These are phyloP conservation scores for Taphrina pruni DNA, from an alignment of 1,139 yeast species.

Conservation along the genomic window DNA sequence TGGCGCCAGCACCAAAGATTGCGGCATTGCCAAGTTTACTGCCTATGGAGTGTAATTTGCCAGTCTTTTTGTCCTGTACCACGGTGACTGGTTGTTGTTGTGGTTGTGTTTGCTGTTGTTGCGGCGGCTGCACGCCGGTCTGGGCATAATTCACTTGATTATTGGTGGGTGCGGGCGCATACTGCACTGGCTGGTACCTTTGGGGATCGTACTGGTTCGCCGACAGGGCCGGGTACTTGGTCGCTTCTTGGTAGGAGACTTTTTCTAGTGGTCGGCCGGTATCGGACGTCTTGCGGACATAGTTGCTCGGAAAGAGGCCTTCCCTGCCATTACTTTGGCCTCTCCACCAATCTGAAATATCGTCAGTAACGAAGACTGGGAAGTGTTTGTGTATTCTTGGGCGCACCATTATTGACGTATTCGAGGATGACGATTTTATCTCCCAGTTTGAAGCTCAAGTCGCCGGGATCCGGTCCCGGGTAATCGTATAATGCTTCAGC, in stretches of 20 bases:
- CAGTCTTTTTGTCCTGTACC: slow-evolving; percentile 51
- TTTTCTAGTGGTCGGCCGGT: slow-evolving; percentile 16
- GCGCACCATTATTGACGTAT: slow-evolving; percentile 92
- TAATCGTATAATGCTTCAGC: slow-evolving; percentile 65
- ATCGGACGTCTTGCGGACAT: slow-evolving; percentile 56
- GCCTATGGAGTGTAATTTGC: slow-evolving; percentile 67
- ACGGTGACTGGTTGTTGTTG: slow-evolving; percentile 49
- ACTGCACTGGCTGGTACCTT: slow-evolving; percentile 50
- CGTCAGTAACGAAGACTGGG: too few species aligned
- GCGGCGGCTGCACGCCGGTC: slow-evolving; percentile 49
- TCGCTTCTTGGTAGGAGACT: slow-evolving; percentile 52
- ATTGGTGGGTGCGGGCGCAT: slow-evolving; percentile 46
- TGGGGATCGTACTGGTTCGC: slow-evolving; percentile 51
- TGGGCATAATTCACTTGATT: slow-evolving; percentile 47
- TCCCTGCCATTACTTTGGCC: slow-evolving; percentile 58
- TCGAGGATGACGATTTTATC: slow-evolving; percentile 73
- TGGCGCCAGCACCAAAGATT: slow-evolving; percentile 96
- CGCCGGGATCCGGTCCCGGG: slow-evolving; percentile 71
- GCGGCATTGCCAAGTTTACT: slow-evolving; percentile 89
- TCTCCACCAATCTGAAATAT: slow-evolving; percentile 53
- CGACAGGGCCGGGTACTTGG: slow-evolving; percentile 47
- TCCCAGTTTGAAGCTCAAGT: slow-evolving; percentile 67
- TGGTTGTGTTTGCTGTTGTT: slow-evolving; percentile 47
- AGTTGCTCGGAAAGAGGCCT: slow-evolving; percentile 91
- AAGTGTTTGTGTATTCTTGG: too few species aligned